phyloP scores from a whole-genome alignment of 208 protist species.

The Leishmania braziliensis region DNA sequence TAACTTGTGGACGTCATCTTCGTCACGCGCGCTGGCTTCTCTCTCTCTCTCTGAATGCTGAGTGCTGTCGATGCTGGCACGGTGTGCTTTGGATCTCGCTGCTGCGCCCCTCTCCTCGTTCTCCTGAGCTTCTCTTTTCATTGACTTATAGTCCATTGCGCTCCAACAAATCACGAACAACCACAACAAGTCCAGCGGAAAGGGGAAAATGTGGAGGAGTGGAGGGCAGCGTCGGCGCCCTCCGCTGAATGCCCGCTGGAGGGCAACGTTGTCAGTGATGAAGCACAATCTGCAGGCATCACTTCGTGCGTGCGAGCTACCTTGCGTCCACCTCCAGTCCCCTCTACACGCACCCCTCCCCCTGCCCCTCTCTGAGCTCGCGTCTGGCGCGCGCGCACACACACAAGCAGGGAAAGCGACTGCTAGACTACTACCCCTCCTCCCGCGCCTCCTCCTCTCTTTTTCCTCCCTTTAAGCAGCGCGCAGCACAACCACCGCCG shows the following conservation, averaged over 20 bases:
- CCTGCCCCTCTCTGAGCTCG: background rate
- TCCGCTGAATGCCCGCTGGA: background rate
- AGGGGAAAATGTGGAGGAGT: background rate
- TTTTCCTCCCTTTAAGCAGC: background rate
- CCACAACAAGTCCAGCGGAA: background rate
- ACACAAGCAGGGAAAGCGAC: background rate
- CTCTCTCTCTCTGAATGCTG: slow-evolving; percentile 7
- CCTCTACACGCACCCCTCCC: background rate
- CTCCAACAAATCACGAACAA: too few species aligned
- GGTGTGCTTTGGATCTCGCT: background rate
- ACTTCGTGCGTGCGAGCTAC: background rate
- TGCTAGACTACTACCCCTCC: background rate
- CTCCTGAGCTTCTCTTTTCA: background rate
- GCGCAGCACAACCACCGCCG: background rate
- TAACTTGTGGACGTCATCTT: background rate
- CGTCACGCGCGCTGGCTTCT: background rate
- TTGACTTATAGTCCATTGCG: background rate
- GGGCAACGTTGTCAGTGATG: background rate
- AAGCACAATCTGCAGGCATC: background rate
- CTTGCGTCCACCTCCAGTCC: background rate
- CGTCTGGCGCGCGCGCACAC: background rate
- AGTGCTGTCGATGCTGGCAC: background rate
- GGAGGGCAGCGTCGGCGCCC: background rate
- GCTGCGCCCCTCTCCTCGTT: background rate
- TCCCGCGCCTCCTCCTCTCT: background rate